Base-by-base conservation (phyloP, 2,329 filamentous ascomycete genomes). In the Penicillium olsonii region DNA sequence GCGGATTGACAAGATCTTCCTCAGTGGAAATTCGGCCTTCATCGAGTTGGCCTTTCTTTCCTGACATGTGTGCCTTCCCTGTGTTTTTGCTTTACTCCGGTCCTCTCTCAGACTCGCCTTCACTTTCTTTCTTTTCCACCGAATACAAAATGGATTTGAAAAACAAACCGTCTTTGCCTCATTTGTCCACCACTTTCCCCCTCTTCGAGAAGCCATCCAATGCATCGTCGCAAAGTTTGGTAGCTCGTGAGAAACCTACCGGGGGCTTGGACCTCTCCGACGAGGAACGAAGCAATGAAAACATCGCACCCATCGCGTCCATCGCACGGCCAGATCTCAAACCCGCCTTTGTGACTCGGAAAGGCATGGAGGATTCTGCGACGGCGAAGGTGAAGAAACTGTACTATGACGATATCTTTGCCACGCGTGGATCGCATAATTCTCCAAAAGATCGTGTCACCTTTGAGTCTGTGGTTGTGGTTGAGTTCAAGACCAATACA, bases 401-500 rank as follows among this genome's bases (percentile, higher is more conserved):
- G 45, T 74, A 73, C 52, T 76, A 71, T 47, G 68, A 69, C 27
- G 68, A 72, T 17, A 64, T 61, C 5, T 76, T 77, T 50, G 62
- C 64, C 2, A 54, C 64, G 12, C 67, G 73, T 37, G 68, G 68
- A 48, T 63, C 66, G 6, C 62, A 65, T 38, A 61, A 68, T 29
- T 67, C 66, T 6, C 65, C 70, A 15, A 74, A 70, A 52, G 76
- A 79, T 42, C 75, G 75, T n/a, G 67, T 84, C 11, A 72, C 71
- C 6, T 75, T 77, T 48, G 79, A 83, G 54, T 80, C 82, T 1
- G 73, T 84, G 27, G 78, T 90, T 37, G 71, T 85, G 54, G 82
- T 80, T 20, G 85, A 87, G 60, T 67, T 88, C 26, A 82, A 79
- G 63, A 83, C 84, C 5, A 88, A 86, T 56, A 79, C 82, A 33